Conservation (phyloP, 192 early-diverging fungal genomes). For the Backusella psychrophila region DNA sequence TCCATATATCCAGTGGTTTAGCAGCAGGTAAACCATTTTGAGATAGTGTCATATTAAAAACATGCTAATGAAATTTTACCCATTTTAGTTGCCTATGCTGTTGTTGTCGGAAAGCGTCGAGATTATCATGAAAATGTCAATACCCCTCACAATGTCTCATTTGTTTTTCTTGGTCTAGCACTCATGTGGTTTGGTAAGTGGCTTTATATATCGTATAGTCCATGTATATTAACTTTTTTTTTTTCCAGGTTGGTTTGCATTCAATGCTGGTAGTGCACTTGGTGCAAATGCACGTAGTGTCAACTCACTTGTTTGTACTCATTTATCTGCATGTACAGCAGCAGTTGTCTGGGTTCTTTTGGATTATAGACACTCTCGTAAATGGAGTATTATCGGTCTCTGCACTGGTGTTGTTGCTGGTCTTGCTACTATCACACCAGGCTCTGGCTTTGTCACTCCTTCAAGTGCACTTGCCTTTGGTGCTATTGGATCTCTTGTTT, state of each 20-base stretch:
- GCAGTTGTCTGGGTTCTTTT: conserved; percentile 72
- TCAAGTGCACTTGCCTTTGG: conserved; percentile 80
- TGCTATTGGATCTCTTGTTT: conserved; percentile 58
- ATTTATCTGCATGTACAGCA: conserved; percentile 67
- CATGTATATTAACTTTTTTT: background rate
- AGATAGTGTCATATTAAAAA: background rate
- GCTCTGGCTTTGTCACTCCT: conserved; percentile 72
- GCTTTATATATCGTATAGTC: conserved; percentile 27
- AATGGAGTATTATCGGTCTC: conserved; percentile 79
- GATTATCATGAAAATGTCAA: conserved; percentile 68
- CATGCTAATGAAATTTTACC: background rate
- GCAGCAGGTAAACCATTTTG: conserved; percentile 40
- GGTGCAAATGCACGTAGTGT: conserved; percentile 70
- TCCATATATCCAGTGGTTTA: conserved; percentile 80
- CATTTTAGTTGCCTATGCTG: conserved; percentile 65
- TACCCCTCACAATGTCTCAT: conserved; percentile 79
- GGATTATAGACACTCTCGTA: conserved; percentile 69
- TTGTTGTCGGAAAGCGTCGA: conserved; percentile 79
- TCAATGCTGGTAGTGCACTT: conserved; percentile 80
- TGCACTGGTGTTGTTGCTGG: conserved; percentile 90
- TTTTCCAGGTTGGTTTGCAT: conserved; percentile 78
- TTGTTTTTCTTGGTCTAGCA: conserved; percentile 80
- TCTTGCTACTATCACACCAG: conserved; percentile 90
- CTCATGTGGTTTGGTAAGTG: conserved; percentile 90
- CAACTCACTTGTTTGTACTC: conserved; percentile 75